phyloP scores from a whole-genome alignment of 495 filamentous ascomycete genomes.

The Lichenothelia convexa region DNA sequence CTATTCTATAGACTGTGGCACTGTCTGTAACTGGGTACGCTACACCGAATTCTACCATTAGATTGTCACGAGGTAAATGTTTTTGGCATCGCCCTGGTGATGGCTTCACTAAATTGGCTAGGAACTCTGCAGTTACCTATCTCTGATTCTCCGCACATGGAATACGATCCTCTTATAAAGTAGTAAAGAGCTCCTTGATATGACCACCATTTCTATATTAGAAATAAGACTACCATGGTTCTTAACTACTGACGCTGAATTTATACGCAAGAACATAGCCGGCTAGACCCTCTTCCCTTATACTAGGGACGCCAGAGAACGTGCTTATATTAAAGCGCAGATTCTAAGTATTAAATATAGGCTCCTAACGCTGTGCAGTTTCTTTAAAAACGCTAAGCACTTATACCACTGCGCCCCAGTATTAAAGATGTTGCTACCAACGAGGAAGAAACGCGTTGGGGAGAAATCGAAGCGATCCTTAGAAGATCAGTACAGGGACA shows the following conservation, averaged over 20 bases:
- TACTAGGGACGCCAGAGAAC: neutral
- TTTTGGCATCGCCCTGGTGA: neutral
- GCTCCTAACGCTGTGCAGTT: conserved; percentile 15
- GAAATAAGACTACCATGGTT: neutral
- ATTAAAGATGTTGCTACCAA: conserved; percentile 13
- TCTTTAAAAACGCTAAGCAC: conserved; percentile 19
- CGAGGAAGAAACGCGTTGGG: conserved; percentile 9
- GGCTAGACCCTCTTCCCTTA: neutral
- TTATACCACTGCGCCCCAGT: conserved; percentile 14
- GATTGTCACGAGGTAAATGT: conserved; percentile 6
- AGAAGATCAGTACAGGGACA: neutral
- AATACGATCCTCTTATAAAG: neutral
- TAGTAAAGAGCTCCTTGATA: neutral
- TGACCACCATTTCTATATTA: neutral
- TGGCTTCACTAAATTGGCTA: too few species aligned
- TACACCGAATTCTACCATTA: conserved; percentile 5
- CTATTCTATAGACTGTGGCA: conserved; percentile 3
- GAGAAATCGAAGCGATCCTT: neutral
- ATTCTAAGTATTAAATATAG: conserved; percentile 5
- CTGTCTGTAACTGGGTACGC: neutral
- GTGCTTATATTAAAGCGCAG: neutral
- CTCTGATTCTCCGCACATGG: neutral
- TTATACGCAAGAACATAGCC: neutral
- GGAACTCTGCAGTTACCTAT: conserved; percentile 2
- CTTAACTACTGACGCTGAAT: neutral